Percentiles rank a stretch among this genome's conserved stretches.
Conservation (phyloP, 2,329 filamentous ascomycete genomes). For the Fusarium stilboides region DNA sequence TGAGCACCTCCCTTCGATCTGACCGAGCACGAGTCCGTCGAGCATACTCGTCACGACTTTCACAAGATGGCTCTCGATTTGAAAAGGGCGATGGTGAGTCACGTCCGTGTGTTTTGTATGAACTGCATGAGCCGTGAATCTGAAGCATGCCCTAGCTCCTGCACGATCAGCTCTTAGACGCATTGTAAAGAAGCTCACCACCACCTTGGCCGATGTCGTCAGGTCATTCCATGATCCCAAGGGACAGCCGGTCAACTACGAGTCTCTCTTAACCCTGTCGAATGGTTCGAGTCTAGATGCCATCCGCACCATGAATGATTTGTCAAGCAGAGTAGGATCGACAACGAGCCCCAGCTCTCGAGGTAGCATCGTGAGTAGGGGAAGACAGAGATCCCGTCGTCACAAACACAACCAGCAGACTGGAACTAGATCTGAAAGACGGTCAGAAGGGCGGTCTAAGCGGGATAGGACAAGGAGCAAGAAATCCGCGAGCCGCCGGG, state of each 20-base stretch:
- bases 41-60: slow-evolving; percentile 60
- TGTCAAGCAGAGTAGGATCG: slow-evolving; percentile 57
- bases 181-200: slow-evolving; percentile 61
- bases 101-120: slow-evolving; percentile 17
- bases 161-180: slow-evolving; percentile 59
- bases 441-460: slow-evolving; percentile 17
- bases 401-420: slow-evolving; percentile 29
- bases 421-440: slow-evolving; percentile 22
- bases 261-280: slow-evolving; percentile 63
- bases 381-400: slow-evolving; percentile 32
- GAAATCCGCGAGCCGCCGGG: slow-evolving; percentile 17
- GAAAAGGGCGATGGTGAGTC: slow-evolving; percentile 65
- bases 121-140: slow-evolving; percentile 23
- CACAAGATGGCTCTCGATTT: slow-evolving; percentile 59
- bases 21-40: slow-evolving; percentile 60
- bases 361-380: slow-evolving; percentile 39
- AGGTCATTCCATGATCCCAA: slow-evolving; percentile 53
- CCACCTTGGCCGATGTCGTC: slow-evolving; percentile 59
- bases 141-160: slow-evolving; percentile 50
- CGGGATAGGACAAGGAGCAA: slow-evolving; percentile 29
- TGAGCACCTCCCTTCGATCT: slow-evolving; percentile 57
- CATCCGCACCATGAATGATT: slow-evolving; percentile 63
- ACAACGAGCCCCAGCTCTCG: slow-evolving; percentile 32
- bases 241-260: slow-evolving; percentile 59
- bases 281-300: slow-evolving; percentile 64